Conservation (phyloP, 805 yeast species). For the Sugiyamaella marilandica region DNA sequence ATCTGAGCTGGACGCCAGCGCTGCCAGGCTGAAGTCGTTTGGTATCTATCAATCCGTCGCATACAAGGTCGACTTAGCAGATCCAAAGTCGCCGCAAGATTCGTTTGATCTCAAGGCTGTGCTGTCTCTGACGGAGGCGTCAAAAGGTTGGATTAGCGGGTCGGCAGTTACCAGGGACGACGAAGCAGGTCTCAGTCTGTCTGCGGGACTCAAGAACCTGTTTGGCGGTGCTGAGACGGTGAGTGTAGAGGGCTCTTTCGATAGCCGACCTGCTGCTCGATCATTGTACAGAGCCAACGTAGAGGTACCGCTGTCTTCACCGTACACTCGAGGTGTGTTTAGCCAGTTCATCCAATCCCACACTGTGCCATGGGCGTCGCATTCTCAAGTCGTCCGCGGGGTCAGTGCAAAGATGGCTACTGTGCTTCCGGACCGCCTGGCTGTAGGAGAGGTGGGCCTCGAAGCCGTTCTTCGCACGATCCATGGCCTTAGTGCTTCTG, state of each 20-base stretch:
- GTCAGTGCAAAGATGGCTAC: slow-evolving; percentile 33
- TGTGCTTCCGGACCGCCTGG: slow-evolving; percentile 4
- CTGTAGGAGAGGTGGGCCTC: slow-evolving; percentile 46
- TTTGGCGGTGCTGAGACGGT: slow-evolving; percentile 59
- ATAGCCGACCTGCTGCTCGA: slow-evolving; percentile 45
- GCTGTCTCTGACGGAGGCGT: slow-evolving; percentile 11
- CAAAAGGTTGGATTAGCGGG: slow-evolving; percentile 3
- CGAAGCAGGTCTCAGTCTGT: slow-evolving; percentile 11
- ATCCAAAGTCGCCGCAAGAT: neutral
- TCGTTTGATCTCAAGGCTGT: slow-evolving; percentile 16
- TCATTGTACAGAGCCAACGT: slow-evolving; percentile 45
- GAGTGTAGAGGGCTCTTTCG: slow-evolving; percentile 40
- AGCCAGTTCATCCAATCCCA: slow-evolving; percentile 45
- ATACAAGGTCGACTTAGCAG: slow-evolving; percentile 9
- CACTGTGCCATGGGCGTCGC: slow-evolving; percentile 46
- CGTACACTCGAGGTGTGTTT: slow-evolving; percentile 50
- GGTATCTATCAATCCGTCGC: slow-evolving; percentile 11
- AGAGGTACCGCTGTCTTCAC: slow-evolving; percentile 45
- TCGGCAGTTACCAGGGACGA: slow-evolving; percentile 16
- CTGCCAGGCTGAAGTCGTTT: slow-evolving; percentile 9
- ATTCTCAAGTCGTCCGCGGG: slow-evolving; percentile 48
- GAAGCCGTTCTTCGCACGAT: slow-evolving; percentile 54
- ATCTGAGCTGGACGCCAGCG: slow-evolving; percentile 23
- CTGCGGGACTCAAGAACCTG: slow-evolving; percentile 54
- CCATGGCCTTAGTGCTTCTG: slow-evolving; percentile 43